Percentiles rank a stretch among this genome's conserved stretches.
These are phyloP conservation scores for Ophiocordyceps polyrhachis-furcata DNA, from an alignment of 2,329 filamentous ascomycete genomes.

Conservation along the genomic window DNA sequence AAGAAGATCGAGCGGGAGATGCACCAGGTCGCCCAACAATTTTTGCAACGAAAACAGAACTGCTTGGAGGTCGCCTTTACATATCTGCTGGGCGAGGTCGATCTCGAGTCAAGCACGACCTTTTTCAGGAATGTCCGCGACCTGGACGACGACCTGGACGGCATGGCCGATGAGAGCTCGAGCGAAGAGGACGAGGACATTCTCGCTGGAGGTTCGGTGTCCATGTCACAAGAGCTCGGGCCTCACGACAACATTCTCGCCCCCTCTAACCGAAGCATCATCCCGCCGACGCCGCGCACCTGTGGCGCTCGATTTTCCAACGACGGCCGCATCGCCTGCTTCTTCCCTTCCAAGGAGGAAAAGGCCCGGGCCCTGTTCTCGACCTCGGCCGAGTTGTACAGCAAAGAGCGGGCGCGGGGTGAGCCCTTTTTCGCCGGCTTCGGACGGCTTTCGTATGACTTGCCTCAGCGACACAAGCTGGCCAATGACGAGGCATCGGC, in stretches of 20 bases:
- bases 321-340: conserved; percentile 45
- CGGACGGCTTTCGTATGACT: conserved; percentile 33
- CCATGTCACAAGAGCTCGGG: conserved; percentile 43
- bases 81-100: conserved; percentile 44
- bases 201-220: conserved; percentile 30
- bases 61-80: conserved; percentile 43
- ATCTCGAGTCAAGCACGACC: conserved; percentile 39
- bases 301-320: conserved; percentile 44
- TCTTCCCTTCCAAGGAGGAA: conserved; percentile 50
- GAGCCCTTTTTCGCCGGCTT: conserved; percentile 40
- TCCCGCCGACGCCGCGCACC: conserved; percentile 34
- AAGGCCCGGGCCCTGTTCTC: conserved; percentile 32
- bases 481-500: conserved; percentile 29
- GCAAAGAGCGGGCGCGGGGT: conserved; percentile 29
- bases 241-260: conserved; percentile 35
- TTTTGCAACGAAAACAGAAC: conserved; percentile 37
- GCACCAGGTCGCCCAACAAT: conserved; percentile 34
- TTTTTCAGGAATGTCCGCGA: conserved; percentile 48
- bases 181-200: conserved; percentile 56
- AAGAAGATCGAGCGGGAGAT: conserved; percentile 33
- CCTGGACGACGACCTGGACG: conserved; percentile 36
- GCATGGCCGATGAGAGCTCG: conserved; percentile 55
- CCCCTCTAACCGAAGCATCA: conserved; percentile 31
- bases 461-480: conserved; percentile 26
- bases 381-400: conserved; percentile 23